These are phyloP conservation scores for Stromatinia cepivora DNA, from an alignment of 2,329 filamentous ascomycete genomes.

Conservation along the genomic window DNA sequence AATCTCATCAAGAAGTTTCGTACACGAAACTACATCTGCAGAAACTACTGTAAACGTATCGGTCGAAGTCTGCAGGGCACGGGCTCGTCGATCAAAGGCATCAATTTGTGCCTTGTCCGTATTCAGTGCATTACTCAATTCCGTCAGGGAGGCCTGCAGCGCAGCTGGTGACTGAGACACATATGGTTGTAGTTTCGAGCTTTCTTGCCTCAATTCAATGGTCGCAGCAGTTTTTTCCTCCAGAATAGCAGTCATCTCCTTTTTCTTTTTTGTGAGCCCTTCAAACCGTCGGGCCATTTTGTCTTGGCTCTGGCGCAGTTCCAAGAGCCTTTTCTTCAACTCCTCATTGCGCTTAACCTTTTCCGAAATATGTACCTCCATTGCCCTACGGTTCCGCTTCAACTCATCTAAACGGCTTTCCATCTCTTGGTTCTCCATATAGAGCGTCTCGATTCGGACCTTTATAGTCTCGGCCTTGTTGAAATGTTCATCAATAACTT, in stretches of 20 bases:
- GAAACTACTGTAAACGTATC: conserved; percentile 86
- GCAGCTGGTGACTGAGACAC: conserved; percentile 83
- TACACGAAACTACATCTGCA: conserved; percentile 82
- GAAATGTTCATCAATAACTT: conserved; percentile 88
- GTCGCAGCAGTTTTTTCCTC: conserved; percentile 71
- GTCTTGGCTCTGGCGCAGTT: conserved; percentile 79
- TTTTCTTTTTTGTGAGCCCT: conserved; percentile 77
- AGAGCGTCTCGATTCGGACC: conserved; percentile 80
- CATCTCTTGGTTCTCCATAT: conserved; percentile 83
- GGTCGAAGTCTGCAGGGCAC: conserved; percentile 85
- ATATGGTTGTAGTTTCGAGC: conserved; percentile 86
- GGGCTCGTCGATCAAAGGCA: conserved; percentile 78
- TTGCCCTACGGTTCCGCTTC: conserved; percentile 73
- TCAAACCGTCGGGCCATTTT: conserved; percentile 80
- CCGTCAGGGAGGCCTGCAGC: conserved; percentile 77
- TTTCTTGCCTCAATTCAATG: conserved; percentile 76
- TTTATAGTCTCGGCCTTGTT: conserved; percentile 88
- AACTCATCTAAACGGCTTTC: conserved; percentile 78
- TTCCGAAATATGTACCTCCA: conserved; percentile 78
- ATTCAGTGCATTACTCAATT: conserved; percentile 75
- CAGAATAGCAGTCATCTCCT: conserved; percentile 68
- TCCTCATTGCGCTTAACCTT: conserved; percentile 86
- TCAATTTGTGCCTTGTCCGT: conserved; percentile 85
- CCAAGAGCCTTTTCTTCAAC: conserved; percentile 76
- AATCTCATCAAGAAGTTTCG: conserved; percentile 87